Base-by-base conservation (phyloP, 176 grass and related monocot species). In the Oryza longistaminata region DNA sequence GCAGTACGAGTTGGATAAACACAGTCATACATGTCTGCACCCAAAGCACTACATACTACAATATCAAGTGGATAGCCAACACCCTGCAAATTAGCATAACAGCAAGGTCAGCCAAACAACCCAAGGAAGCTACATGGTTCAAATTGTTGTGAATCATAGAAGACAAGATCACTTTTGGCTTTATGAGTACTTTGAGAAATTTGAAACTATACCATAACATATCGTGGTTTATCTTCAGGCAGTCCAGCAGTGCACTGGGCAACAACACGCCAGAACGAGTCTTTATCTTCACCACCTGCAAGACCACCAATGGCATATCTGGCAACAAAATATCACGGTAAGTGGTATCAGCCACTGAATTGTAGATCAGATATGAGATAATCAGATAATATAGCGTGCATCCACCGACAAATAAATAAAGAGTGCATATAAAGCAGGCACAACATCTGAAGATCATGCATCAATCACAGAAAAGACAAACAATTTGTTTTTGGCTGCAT, bases 221-320 rank as follows among this genome's bases (percentile, higher is more conserved):
- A 95, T 73, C 93, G 91, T 50, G 96, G 93, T 89, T 98, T 98
- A 83, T 98, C 90, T 87, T 98, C 90, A 55, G 96, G 96, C 75
- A 95, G 81, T 79, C 91, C 89, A 94, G 91, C 91, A 14, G 96
- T 94, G 77, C 96, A 98, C 70, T 98, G 96, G 50, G 93, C 96
- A 76, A 98, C 93, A 79, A 98, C 90, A 26, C 91, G 89, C 96
- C 93, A 95, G 71, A 98, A 98, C 6, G 89, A 94, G 58, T 98
- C 93, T 88, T 98, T 98, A 83, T 98, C 96, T 92, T 98, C 96
- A 78, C 96, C 96, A 67, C 93, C 96, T 71, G 91, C 73, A 94
- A 98, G 96, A 81, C 93, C 93, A 88, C 96, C 96, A 87, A 94
- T 95, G 66, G 96, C 96, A 90, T 98, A 98, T 83, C 96, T 98